Conservation (phyloP, 164 flowering plant species). For the Umbellularia californica region DNA sequence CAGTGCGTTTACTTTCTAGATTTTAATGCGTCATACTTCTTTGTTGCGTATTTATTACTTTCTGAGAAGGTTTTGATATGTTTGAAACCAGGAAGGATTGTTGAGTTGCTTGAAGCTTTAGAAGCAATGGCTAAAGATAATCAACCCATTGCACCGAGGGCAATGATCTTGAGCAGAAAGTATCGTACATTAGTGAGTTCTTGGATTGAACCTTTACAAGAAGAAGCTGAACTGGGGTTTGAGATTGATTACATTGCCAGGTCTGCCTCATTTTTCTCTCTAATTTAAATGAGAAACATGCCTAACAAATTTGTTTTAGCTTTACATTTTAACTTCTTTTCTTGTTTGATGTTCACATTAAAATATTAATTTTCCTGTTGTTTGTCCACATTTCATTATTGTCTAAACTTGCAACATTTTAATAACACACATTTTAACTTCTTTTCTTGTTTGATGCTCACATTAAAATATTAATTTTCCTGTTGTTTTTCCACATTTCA, state of each 20-base stretch:
- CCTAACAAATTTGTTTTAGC: not conserved
- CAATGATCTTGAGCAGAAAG: slow-evolving; percentile 93
- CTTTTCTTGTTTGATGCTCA: not conserved
- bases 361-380: not conserved
- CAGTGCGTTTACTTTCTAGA: not conserved
- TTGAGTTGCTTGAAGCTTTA: slow-evolving; percentile 86
- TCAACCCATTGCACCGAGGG: slow-evolving; percentile 83
- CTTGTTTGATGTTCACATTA: not conserved
- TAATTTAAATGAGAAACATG: not conserved
- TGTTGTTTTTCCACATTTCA: not conserved
- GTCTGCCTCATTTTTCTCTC: slow-evolving; percentile 26
- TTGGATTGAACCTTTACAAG: slow-evolving; percentile 98
- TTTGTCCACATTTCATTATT: not conserved
- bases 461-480: not conserved
- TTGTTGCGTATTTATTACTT: not conserved
- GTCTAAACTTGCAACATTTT: not conserved
- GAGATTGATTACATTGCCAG: slow-evolving; percentile 94
- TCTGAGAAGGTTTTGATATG: slow-evolving; percentile 15
- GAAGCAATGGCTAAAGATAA: slow-evolving; percentile 91
- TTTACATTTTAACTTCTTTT: not conserved
- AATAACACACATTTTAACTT: not conserved
- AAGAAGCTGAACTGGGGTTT: slow-evolving; percentile 95
- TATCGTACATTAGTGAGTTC: slow-evolving; percentile 93
- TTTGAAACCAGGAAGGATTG: slow-evolving; percentile 67
- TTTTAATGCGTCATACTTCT: not conserved